Conservation (phyloP, 345 rosid species). For the Linum trigynum region DNA sequence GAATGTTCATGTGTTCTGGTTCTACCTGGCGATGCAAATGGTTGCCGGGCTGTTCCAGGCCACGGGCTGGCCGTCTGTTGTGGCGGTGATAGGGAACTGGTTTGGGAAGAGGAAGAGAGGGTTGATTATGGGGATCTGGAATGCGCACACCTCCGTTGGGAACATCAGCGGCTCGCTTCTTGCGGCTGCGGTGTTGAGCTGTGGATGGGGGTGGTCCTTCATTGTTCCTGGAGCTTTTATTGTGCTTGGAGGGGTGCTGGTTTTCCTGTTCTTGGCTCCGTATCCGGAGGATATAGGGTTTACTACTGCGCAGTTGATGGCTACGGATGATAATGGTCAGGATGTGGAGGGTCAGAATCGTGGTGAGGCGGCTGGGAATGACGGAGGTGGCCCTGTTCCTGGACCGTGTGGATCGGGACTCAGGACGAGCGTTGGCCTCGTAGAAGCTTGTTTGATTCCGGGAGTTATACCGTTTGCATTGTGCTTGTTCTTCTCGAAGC, state of each 20-base stretch:
- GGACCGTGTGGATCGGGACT: conserved; percentile 25
- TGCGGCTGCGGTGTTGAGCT: conserved; percentile 78
- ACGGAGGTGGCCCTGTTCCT: not conserved
- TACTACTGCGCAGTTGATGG: conserved; percentile 21
- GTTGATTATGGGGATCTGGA: conserved; percentile 96
- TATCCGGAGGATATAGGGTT: conserved; percentile 91
- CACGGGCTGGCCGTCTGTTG: conserved; percentile 96
- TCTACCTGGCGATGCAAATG: conserved; percentile 72
- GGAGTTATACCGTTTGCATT: conserved; percentile 85
- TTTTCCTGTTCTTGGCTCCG: conserved; percentile 71
- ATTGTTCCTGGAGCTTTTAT: conserved; percentile 71
- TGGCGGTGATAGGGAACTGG: conserved; percentile 95
- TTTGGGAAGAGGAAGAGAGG: conserved; percentile 87
- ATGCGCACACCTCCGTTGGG: conserved; percentile 91
- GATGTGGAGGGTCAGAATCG: conserved; percentile 34
- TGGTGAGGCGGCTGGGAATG: conserved; percentile 15
- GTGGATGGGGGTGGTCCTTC: conserved; percentile 98
- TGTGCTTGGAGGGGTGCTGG: conserved; percentile 56
- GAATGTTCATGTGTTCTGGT: conserved; percentile 63
- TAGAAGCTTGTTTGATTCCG: conserved; percentile 80
- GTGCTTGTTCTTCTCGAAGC: conserved; percentile 86
- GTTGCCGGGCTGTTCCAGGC: conserved; percentile 84
- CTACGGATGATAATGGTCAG: not conserved
- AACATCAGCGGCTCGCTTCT: conserved; percentile 83
- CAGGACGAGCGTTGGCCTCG: conserved; percentile 67